A percentile compares a stretch with the other conserved stretches of the same genome.
These are phyloP conservation scores for Solanum aculeatissimum DNA, from an alignment of 305 asterid genomes.

Conservation along the genomic window DNA sequence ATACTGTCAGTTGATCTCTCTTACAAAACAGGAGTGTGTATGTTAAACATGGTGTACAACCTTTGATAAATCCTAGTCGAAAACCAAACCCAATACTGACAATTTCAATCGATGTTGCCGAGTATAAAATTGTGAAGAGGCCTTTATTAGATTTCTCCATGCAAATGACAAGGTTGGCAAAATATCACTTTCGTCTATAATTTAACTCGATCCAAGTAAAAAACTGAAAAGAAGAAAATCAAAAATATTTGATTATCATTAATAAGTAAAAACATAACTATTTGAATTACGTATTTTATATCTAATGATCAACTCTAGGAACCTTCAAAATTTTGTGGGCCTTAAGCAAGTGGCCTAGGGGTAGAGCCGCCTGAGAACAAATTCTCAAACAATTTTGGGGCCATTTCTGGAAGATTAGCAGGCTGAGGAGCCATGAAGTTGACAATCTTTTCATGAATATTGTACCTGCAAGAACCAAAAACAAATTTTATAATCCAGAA, in stretches of 20 bases:
- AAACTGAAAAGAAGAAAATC: not conserved
- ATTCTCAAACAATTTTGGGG: slow-evolving; percentile 45
- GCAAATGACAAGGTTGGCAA: slow-evolving; percentile 1
- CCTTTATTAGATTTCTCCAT: not conserved
- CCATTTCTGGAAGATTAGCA: slow-evolving; percentile 42
- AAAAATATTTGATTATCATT: not conserved
- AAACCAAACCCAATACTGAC: not conserved
- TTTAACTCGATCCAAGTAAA: not conserved
- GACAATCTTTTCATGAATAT: slow-evolving; percentile 81
- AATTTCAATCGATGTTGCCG: not conserved
- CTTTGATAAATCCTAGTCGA: not conserved
- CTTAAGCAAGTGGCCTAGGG: slow-evolving; percentile 13
- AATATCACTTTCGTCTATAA: not conserved
- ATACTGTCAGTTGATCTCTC: not conserved
- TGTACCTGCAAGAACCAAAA: slow-evolving; percentile 41
- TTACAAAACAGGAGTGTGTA: not conserved
- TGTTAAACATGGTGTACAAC: not conserved
- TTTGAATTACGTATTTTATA: not conserved
- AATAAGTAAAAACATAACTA: not conserved
- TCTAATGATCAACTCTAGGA: not conserved
- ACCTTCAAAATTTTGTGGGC: not conserved
- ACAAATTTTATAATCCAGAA: not conserved
- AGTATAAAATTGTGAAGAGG: not conserved
- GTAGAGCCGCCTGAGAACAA: slow-evolving; percentile 52
- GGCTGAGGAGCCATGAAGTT: slow-evolving; percentile 92